Evolutionary conservation across 257 asterid species (phyloP), one percentile per base, ranked within the genome.

Genomic region (Nicotiana paniculata): DNA sequence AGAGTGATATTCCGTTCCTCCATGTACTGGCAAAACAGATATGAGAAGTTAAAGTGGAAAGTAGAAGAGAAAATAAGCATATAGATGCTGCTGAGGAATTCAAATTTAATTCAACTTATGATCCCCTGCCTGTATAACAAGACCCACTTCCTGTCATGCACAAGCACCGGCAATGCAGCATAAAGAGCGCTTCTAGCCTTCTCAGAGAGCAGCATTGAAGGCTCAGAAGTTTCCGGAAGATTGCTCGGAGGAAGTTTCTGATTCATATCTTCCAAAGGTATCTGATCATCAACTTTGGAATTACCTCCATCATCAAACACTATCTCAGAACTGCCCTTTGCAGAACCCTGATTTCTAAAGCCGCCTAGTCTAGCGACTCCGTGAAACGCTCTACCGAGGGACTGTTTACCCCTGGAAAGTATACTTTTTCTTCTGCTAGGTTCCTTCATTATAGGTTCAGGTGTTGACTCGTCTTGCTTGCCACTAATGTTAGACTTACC

Each of bases 1-100:
- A 91, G 90, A 94, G 97, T 4, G 98, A 96, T 55, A 94, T 94
- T 21, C 99, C 99, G 86, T 94, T 97, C 86, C 93, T 92, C 97
- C 97, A 93, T 79, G 99, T 96, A 90, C 99, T 96, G 90, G 77
- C 70, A 87, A 75, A 80, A 67, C 13, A 18, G 69, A 69, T 83
- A 46, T 80, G 5, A 51, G 48, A 12, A 84, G 66, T 15, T 66
- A 17, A 75, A 51, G 46, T 24, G 79, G 61, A 83, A 79, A 8
- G 66, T 81, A 82, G 33, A 43, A 62, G 66, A 59, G 33, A 83
- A 80, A 39, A 16, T 68, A 65, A 74, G 26, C 62, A 48, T 74
- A 74, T 43, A 43, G 57, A 26, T 46, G 39, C 79, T 48, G 77
- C 79, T 59, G 16, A 6, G 46, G 53, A 13, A 59, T 74, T 16